Evolutionary conservation across 345 rosid species (phyloP).

Genomic region (Arabidopsis thaliana): DNA sequence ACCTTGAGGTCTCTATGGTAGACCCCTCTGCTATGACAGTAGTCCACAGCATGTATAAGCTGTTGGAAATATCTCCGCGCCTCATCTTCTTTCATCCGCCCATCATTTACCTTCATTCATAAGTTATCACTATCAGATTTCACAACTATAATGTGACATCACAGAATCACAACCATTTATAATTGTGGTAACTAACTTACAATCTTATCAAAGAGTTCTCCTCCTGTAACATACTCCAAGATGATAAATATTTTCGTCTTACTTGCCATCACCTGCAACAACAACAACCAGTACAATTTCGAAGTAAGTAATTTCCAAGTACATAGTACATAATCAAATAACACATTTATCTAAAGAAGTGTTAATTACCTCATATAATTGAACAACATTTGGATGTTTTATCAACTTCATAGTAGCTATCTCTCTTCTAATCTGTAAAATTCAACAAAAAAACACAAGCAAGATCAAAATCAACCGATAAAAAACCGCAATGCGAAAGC

Average conservation of each 20-base stretch:
- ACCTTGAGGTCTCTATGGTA: conserved; percentile 99
- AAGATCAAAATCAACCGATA: conserved; percentile 8
- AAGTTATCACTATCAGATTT: conserved; percentile 5
- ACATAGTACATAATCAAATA: background rate
- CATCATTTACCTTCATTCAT: conserved; percentile 72
- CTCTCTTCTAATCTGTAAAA: conserved; percentile 83
- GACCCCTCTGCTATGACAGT: conserved; percentile 98
- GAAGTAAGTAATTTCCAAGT: background rate
- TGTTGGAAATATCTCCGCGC: conserved; percentile 95
- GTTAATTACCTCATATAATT: conserved; percentile 64
- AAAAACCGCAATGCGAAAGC: background rate
- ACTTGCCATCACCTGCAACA: conserved; percentile 71
- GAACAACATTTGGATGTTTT: conserved; percentile 96
- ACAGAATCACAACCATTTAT: background rate
- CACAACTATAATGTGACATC: background rate
- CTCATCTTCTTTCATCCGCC: conserved; percentile 89
- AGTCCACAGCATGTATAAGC: conserved; percentile 92
- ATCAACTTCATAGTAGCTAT: conserved; percentile 91
- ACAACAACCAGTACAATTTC: conserved; percentile 1
- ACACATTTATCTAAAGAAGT: background rate
- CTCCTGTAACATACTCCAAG: conserved; percentile 77
- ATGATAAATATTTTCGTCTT: conserved; percentile 74
- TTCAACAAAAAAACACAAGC: conserved; percentile 12
- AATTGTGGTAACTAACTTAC: conserved; percentile 49
- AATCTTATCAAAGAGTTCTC: conserved; percentile 84